Evolutionary conservation across 2,329 filamentous ascomycete genomes (phyloP), one percentile per base, ranked within the genome.

Genomic region (Corinectria fuckeliana): DNA sequence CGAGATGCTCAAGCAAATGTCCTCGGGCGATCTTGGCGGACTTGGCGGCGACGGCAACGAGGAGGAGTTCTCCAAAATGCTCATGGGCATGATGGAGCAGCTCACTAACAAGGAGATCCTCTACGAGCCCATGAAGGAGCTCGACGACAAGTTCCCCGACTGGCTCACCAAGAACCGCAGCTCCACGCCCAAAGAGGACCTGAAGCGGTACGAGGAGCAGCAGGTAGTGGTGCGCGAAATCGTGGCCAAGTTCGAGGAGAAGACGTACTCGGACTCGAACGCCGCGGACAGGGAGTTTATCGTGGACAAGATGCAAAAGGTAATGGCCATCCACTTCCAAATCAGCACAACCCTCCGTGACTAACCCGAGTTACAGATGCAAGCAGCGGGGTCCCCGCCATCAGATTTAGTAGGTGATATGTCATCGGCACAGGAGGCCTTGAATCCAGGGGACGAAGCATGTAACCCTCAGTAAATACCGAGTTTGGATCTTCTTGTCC

Each of bases 71-170:
- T 93, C 92, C 57, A 94, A 96, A 79, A 92, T 98, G 88, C 85
- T 99, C 60, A 87, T 96, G 84, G 91, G 91, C 53, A 97, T 98
- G 92, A 98, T 99, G 94, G 92, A 98, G 78, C 93, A 99, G 76
- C 84, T 99, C 63, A 98, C 95, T 3, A 97, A 96, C 77, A 98
- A 97, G 81, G 95, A 98, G 68, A 97, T 99, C 63, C 79, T 99
- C 50, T 98, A 98, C 74, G 94, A 99, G 79, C 95, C 95, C 2
- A 97, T 99, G 93, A 97, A 97, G 80, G 95, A 99, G 78, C 81
- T 99, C 47, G 81, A 96, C 75, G 90, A 92, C 52, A 98, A 97
- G 77, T 99, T 95, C 72, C 94, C 93, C 0, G 87, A 79, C 2
- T 99, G 95, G 94, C 83, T 99, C 74, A 85, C 85, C 69, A 89